phyloP scores from a whole-genome alignment of 139 green algal species.

The Chlorella sp. region DNA sequence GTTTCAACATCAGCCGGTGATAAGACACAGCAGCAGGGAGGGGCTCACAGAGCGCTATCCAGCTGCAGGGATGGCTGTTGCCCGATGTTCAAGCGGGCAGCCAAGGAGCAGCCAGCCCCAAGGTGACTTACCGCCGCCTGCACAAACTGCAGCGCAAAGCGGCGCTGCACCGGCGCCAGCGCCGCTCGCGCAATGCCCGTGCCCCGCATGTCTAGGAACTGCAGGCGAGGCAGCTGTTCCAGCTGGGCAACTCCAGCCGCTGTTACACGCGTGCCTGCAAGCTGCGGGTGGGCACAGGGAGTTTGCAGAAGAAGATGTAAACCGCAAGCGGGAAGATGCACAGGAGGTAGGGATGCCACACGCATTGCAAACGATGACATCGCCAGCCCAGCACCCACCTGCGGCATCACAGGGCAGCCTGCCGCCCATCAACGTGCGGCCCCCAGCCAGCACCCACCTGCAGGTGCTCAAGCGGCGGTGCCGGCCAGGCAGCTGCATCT shows the following conservation, averaged over 20 bases:
- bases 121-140: background rate
- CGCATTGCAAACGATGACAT: background rate
- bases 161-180: conserved; percentile 19
- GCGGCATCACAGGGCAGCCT: no score
- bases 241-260: background rate
- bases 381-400: no score
- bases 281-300: background rate
- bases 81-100: background rate
- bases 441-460: conserved; percentile 7
- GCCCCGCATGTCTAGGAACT: conserved; percentile 8
- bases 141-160: conserved; percentile 21
- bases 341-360: no score
- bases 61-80: no score
- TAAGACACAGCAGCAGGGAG: no score
- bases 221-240: background rate
- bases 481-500: conserved; percentile 16
- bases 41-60: no score
- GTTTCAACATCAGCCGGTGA: no score
- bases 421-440: background rate
- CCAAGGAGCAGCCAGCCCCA: background rate
- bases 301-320: no score
- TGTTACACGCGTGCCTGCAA: background rate
- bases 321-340: no score
- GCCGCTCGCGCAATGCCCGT: background rate
- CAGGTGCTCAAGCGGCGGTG: conserved; percentile 11